Evolutionary conservation across 305 asterid species (phyloP).

Genomic region (Petunia hybrid): DNA sequence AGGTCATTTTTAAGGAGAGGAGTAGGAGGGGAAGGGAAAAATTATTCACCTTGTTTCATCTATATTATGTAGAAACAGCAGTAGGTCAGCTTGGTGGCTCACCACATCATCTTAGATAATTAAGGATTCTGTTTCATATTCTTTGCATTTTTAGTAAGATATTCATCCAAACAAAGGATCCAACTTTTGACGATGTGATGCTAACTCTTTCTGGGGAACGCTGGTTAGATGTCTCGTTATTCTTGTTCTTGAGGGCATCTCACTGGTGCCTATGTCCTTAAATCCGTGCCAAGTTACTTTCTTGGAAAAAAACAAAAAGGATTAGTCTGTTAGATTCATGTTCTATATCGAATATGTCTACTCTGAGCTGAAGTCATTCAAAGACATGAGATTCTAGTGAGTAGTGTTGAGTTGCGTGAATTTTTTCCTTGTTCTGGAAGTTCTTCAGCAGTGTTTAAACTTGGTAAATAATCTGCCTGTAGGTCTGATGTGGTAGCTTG

Average conservation of each 20-base stretch:
- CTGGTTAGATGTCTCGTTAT: not conserved
- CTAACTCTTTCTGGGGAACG: not conserved
- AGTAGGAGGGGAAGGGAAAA: not conserved
- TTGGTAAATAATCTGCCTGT: not conserved
- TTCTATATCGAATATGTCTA: not conserved
- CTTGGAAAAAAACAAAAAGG: not conserved
- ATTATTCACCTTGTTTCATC: not conserved
- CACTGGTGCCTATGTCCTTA: not conserved
- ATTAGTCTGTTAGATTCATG: not conserved
- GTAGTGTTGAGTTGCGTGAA: not conserved
- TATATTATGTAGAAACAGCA: not conserved
- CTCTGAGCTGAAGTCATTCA: conserved; percentile 2
- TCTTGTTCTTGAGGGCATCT: not conserved
- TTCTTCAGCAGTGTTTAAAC: conserved; percentile 15
- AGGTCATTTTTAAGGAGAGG: not conserved
- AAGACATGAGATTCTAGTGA: conserved; percentile 11
- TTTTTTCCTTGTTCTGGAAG: conserved; percentile 8
- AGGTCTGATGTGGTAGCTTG: not conserved
- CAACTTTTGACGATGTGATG: not conserved
- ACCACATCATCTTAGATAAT: not conserved
- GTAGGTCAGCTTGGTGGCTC: not conserved
- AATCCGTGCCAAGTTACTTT: not conserved
- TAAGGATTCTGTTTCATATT: conserved; percentile 12
- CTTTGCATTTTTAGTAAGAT: not conserved
- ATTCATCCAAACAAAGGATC: not conserved